Base-by-base conservation (phyloP, 2,329 filamentous ascomycete species). In the Parasarocladium wereldwijsianum region DNA sequence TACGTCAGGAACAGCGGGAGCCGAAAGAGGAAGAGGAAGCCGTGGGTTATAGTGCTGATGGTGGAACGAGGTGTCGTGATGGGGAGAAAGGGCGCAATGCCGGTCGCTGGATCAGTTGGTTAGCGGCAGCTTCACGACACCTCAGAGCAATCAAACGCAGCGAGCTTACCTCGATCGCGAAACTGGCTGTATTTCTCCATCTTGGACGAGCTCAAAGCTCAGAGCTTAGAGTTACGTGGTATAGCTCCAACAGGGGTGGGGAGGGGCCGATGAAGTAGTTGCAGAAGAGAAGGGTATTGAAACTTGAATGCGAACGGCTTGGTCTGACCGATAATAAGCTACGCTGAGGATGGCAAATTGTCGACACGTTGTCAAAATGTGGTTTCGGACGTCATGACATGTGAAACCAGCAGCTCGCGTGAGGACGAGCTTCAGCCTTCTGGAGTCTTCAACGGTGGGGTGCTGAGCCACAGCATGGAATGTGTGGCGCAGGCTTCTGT, bases 111-210 rank as follows among this genome's bases (percentile, higher is more conserved):
- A 8, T 34, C 22, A 34, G 31, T 22, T 36, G 26, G 38, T 39
- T 31, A 40, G 28, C 14, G 6, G n/a, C 16, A 8, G 8, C 12
- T n/a, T 35, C 19, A 34, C 29, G 12, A 21, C 26, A 14, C 8
- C 15, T 4, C 20, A 22, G 26, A 24, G 26, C 17, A 23, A 7
- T 11, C 15, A 27, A 19, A 7, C 8, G 21, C 5, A 23, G 13
- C 8, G 14, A 8, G 33, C 34, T 40, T 61, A 82, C 85, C 85
- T 72, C 79, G 74, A 56, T 94, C 86, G 44, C 86, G 76, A 48
- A 83, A 94, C 52, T 93, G 84, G 34, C 82, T 87, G 53, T 83
- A 94, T 54, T 92, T 93, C 63, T 94, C 86, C 86, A 94, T 94
- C 19, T 24, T 43, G 36, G 18, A 11, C 19, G 17, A 5, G 30